Evolutionary conservation across 352 stramenopile genomes (phyloP).

Genomic region (Salisapilia sapeloensis): DNA sequence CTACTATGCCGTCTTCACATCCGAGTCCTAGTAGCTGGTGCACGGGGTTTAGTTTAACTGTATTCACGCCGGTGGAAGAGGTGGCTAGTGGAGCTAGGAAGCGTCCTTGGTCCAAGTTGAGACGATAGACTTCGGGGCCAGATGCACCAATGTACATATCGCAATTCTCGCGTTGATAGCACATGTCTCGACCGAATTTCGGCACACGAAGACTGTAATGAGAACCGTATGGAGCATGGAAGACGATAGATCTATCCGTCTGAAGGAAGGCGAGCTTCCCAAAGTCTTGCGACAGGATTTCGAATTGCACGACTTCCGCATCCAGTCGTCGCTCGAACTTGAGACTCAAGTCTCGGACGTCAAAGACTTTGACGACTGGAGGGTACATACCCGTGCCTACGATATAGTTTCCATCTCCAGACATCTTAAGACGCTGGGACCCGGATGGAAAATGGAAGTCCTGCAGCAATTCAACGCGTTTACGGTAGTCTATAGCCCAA

Average conservation of each 20-base stretch:
- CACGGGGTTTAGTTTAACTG: slow-evolving; percentile 79
- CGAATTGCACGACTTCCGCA: slow-evolving; percentile 92
- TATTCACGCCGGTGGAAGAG: slow-evolving; percentile 58
- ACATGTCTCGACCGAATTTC: slow-evolving; percentile 95
- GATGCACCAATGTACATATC: slow-evolving; percentile 90
- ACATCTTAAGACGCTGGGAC: slow-evolving; percentile 89
- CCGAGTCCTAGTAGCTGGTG: slow-evolving; percentile 83
- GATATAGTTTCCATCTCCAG: slow-evolving; percentile 90
- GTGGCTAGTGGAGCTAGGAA: slow-evolving; percentile 85
- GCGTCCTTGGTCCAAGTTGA: slow-evolving; percentile 96
- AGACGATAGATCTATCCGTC: slow-evolving; percentile 90
- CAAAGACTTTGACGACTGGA: slow-evolving; percentile 91
- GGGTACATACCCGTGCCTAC: slow-evolving; percentile 94
- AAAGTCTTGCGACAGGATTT: slow-evolving; percentile 92
- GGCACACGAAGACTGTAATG: slow-evolving; percentile 94
- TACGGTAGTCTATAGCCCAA: slow-evolving; percentile 45
- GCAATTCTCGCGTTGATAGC: slow-evolving; percentile 92
- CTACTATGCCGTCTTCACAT: slow-evolving; percentile 89
- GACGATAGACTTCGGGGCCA: slow-evolving; percentile 86
- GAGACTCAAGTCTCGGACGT: slow-evolving; percentile 91
- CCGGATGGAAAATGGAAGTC: slow-evolving; percentile 96
- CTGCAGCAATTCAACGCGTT: slow-evolving; percentile 96
- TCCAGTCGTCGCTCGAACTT: slow-evolving; percentile 98
- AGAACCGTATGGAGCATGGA: slow-evolving; percentile 96
- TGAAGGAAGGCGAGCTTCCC: slow-evolving; percentile 96